Conservation (phyloP, 2,329 filamentous ascomycete species). For the Phaeosphaeria sp. region DNA sequence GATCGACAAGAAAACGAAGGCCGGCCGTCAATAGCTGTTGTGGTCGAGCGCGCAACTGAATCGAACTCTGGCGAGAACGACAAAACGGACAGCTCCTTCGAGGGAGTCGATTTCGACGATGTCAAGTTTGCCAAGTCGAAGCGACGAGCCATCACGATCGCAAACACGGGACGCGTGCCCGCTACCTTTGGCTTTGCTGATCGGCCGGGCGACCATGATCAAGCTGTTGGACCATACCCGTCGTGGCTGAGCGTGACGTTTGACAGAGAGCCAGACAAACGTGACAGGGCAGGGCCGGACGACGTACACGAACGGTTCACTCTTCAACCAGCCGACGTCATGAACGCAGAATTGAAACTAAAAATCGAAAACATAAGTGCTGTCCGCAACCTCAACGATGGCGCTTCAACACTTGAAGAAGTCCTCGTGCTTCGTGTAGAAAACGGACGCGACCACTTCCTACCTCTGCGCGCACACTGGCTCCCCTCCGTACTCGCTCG, state of each 20-base stretch:
- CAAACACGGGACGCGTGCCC: constrained; percentile 85
- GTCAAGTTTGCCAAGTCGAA: constrained; percentile 73
- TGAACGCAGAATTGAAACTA: constrained; percentile 72
- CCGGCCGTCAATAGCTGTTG: constrained; percentile 79
- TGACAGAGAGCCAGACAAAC: constrained; percentile 57
- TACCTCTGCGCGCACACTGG: constrained; percentile 82
- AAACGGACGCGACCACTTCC: constrained; percentile 88
- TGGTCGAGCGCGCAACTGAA: constrained; percentile 68
- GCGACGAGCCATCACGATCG: constrained; percentile 76
- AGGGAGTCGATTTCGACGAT: constrained; percentile 79
- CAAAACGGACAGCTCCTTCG: constrained; percentile 48
- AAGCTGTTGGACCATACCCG: constrained; percentile 54
- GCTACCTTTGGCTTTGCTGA: constrained; percentile 84
- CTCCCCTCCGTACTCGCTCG: constrained; percentile 81
- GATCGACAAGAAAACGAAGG: constrained; percentile 93
- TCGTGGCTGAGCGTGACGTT: constrained; percentile 77
- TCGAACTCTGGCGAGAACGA: constrained; percentile 21
- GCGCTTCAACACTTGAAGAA: constrained; percentile 73
- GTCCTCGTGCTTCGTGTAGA: constrained; percentile 85
- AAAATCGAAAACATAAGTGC: constrained; percentile 69
- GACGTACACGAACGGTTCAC: constrained; percentile 61
- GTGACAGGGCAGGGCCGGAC: constrained; percentile 31
- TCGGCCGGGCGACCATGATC: constrained; percentile 63
- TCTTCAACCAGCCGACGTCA: constrained; percentile 84
- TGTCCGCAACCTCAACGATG: constrained; percentile 75